A percentile compares a stretch with the other conserved stretches of the same genome.
phyloP scores from a whole-genome alignment of 1,139 yeast genomes.

The Kurtzmaniella natalensis region DNA sequence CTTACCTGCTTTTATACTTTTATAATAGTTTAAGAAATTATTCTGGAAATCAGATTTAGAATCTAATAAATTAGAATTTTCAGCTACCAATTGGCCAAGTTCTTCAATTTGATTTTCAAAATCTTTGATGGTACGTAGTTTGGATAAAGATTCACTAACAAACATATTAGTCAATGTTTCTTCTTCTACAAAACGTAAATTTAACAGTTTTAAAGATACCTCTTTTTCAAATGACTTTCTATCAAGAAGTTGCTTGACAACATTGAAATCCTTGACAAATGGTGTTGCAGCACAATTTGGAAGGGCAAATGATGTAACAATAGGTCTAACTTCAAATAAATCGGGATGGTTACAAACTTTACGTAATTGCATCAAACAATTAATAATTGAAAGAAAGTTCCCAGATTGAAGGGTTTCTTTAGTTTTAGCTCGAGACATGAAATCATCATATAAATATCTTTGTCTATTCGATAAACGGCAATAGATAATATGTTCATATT shows the following conservation, averaged over 20 bases:
- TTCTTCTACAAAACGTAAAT: constrained; percentile 48
- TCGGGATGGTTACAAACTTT: constrained; percentile 98
- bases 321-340: constrained; percentile 91
- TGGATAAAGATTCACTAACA: constrained; percentile 42
- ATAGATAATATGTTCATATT: constrained; percentile 89
- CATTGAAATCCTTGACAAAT: constrained; percentile 40
- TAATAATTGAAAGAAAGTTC: constrained; percentile 88
- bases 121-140: constrained; percentile 44
- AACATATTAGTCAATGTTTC: constrained; percentile 46
- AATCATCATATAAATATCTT: constrained; percentile 88
- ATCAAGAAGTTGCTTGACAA: constrained; percentile 38
- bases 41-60: constrained; percentile 46
- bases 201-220: constrained; percentile 55
- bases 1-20: constrained; percentile 47
- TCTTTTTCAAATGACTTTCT: constrained; percentile 18
- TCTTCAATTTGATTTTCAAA: constrained; percentile 41
- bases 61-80: constrained; percentile 18
- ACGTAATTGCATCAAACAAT: constrained; percentile 95
- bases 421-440: constrained; percentile 95
- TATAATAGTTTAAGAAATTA: constrained; percentile 48
- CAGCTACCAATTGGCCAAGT: constrained; percentile 32
- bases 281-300: constrained; percentile 55
- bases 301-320: constrained; percentile 83
- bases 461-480: constrained; percentile 93
- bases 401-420: constrained; percentile 92